Evolutionary conservation across 306 rosid species (phyloP).

Genomic region (Hippophae tibetana): DNA sequence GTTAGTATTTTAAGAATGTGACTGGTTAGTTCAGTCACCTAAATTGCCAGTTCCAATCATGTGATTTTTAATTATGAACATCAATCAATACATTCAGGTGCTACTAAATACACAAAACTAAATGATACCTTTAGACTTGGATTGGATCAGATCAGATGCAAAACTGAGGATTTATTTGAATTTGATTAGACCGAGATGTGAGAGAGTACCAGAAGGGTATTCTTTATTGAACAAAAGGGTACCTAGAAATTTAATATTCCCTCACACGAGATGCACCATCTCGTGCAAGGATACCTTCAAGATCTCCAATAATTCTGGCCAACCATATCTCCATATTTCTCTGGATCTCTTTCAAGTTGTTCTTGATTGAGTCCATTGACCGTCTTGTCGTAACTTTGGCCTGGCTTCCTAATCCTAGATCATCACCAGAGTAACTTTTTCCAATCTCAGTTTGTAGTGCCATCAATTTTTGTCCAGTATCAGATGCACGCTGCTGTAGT

Average conservation of each 20-base stretch:
- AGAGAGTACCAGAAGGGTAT: conserved; percentile 20
- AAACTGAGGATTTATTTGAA: no score
- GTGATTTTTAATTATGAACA: no score
- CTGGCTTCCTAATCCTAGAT: conserved; percentile 34
- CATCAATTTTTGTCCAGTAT: conserved; percentile 67
- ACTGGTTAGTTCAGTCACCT: no score
- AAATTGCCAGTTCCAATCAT: no score
- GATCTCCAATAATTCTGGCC: conserved; percentile 90
- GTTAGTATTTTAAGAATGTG: no score
- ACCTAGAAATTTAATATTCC: conserved; percentile 60
- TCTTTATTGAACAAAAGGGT: conserved; percentile 61
- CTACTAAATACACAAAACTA: no score
- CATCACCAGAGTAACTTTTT: conserved; percentile 48
- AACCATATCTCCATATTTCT: conserved; percentile 84
- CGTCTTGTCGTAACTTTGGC: conserved; percentile 35
- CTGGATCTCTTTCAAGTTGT: conserved; percentile 72
- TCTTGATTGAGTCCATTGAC: conserved; percentile 60
- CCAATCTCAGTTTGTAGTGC: conserved; percentile 61
- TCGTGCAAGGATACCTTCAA: conserved; percentile 74
- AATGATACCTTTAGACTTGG: background rate
- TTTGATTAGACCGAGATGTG: conserved; percentile 11
- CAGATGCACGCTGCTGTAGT: conserved; percentile 78
- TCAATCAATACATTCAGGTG: no score
- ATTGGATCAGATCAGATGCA: no score
- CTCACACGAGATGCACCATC: conserved; percentile 73